These are phyloP conservation scores for Thraustochytrium striatum DNA, from an alignment of 352 stramenopile genomes.

Conservation along the genomic window DNA sequence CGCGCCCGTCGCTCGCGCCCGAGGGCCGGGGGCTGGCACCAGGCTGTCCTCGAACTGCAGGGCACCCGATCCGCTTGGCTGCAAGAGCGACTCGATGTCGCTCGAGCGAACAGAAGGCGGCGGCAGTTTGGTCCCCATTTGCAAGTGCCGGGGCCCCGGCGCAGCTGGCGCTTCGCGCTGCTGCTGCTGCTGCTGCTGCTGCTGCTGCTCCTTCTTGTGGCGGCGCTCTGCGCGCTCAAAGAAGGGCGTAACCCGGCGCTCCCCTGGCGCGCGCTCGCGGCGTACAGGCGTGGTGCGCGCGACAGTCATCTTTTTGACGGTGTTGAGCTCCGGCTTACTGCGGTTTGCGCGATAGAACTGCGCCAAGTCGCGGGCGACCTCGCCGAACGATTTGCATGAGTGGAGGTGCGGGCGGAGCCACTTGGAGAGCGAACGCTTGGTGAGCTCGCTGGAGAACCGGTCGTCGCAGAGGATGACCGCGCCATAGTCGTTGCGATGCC, in stretches of 20 bases:
- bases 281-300: no score
- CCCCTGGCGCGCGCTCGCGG: background rate
- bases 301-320: no score
- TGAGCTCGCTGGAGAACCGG: constrained; percentile 82
- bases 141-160: background rate
- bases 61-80: no score
- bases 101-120: background rate
- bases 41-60: no score
- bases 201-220: background rate
- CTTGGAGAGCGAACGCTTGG: constrained; percentile 86
- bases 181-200: background rate
- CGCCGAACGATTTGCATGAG: background rate
- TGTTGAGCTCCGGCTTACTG: background rate
- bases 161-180: background rate
- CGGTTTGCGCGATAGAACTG: constrained; percentile 24
- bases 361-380: background rate
- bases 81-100: background rate
- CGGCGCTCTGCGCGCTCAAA: background rate
- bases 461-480: constrained; percentile 95
- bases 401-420: constrained; percentile 78
- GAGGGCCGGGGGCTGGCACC: no score
- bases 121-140: background rate
- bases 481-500: constrained; percentile 95
- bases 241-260: background rate
- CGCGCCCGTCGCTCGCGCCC: no score